These are phyloP conservation scores for Epichloe coenophiala DNA, from an alignment of 2,329 filamentous ascomycete species.

Conservation along the genomic window DNA sequence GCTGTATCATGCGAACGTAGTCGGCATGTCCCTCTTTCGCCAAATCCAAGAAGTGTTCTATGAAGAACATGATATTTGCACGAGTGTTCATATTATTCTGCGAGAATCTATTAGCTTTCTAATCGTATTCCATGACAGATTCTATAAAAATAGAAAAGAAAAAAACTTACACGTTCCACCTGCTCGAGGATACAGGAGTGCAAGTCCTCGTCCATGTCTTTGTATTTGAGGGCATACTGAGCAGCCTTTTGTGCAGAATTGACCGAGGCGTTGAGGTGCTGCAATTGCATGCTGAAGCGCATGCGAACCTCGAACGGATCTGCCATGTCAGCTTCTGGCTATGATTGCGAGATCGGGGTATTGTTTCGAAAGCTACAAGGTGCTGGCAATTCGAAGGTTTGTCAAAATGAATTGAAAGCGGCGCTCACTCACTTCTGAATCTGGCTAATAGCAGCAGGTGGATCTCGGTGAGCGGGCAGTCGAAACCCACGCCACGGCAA, in stretches of 20 bases:
- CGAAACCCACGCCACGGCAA: not conserved
- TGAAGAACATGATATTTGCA: constrained; percentile 98
- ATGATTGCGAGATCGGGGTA: not conserved
- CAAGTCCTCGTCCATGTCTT: constrained; percentile 90
- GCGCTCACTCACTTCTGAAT: not conserved
- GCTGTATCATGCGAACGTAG: constrained; percentile 88
- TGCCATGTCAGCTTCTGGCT: constrained; percentile 26
- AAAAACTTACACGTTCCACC: constrained; percentile 53
- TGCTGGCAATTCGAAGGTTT: not conserved
- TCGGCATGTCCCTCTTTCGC: constrained; percentile 62
- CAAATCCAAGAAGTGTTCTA: constrained; percentile 86
- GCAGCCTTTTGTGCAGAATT: constrained; percentile 85
- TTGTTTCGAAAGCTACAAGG: not conserved
- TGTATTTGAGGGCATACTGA: constrained; percentile 86
- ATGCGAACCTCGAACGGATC: constrained; percentile 98
- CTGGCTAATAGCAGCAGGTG: not conserved
- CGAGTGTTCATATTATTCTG: constrained; percentile 91
- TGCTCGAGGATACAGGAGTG: constrained; percentile 97
- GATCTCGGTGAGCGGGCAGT: not conserved
- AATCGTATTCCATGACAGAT: not conserved
- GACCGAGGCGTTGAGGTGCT: constrained; percentile 82
- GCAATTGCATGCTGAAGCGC: constrained; percentile 82
- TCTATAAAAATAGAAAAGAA: not conserved
- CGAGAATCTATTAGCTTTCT: not conserved
- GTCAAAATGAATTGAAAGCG: not conserved